These are phyloP conservation scores for Solanum infundibuliforme DNA, from an alignment of 257 asterid species.

Conservation along the genomic window DNA sequence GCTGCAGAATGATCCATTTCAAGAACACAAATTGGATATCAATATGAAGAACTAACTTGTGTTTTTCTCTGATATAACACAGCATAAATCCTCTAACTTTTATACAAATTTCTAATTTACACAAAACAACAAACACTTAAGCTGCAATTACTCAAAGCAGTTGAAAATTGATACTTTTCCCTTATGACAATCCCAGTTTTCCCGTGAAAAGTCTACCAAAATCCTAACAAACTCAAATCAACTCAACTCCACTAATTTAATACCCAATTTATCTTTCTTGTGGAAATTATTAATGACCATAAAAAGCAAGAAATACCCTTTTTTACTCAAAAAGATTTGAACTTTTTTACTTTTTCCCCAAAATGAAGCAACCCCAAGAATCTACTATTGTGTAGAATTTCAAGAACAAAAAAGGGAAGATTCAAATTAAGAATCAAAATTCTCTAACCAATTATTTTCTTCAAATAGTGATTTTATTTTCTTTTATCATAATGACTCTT, in stretches of 20 bases:
- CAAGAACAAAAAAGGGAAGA: conserved; percentile 18
- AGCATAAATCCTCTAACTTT: background rate
- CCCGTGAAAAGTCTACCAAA: conserved; percentile 53
- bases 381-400: background rate
- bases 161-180: conserved; percentile 16
- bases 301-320: background rate
- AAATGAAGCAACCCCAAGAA: background rate
- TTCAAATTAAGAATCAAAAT: background rate
- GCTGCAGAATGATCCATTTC: conserved; percentile 54
- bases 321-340: background rate
- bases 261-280: background rate
- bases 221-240: conserved; percentile 33
- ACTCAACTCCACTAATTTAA: conserved; percentile 2
- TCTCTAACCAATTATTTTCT: background rate
- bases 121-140: background rate
- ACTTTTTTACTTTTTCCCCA: background rate
- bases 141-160: conserved; percentile 14
- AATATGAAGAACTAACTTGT: background rate
- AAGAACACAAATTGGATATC: conserved; percentile 14
- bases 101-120: background rate
- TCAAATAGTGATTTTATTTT: background rate
- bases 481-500: background rate
- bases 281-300: background rate
- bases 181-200: conserved; percentile 36
- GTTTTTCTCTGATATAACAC: conserved; percentile 5